A percentile compares a stretch with the other conserved stretches of the same genome.
These are phyloP conservation scores for Saussurea involucrata DNA, from an alignment of 129 eudicot species.

Conservation along the genomic window DNA sequence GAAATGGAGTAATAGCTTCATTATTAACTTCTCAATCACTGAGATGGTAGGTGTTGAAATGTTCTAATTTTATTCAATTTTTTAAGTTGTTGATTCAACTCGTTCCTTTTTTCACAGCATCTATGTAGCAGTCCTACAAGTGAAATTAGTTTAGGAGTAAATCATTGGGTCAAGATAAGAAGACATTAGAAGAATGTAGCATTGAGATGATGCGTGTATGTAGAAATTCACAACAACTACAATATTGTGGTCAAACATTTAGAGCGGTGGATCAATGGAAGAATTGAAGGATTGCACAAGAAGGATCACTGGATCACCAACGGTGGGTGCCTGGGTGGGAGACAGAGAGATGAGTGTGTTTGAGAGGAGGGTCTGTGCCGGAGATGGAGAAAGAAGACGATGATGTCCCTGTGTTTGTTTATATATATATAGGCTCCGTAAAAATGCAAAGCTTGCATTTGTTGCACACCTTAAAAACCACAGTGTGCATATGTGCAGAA, in stretches of 20 bases:
- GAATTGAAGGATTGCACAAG: too few relatives aligned
- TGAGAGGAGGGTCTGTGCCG: too few relatives aligned
- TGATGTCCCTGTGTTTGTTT: too few relatives aligned
- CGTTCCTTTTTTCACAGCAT: slow-evolving; percentile 27
- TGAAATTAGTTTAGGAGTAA: slow-evolving; percentile 44
- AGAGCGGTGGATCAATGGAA: too few relatives aligned
- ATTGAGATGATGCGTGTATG: slow-evolving; percentile 46
- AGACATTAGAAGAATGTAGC: slow-evolving; percentile 31
- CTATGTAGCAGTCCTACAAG: slow-evolving; percentile 54
- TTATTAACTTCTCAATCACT: slow-evolving; percentile 68
- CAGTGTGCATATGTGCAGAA: too few relatives aligned
- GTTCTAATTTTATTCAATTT: not conserved
- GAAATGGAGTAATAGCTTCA: slow-evolving; percentile 84
- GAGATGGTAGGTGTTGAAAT: slow-evolving; percentile 48
- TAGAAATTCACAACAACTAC: slow-evolving; percentile 62
- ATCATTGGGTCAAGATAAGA: slow-evolving; percentile 40
- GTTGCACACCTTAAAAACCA: too few relatives aligned
- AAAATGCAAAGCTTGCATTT: too few relatives aligned
- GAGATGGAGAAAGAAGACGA: too few relatives aligned
- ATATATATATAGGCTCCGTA: too few relatives aligned
- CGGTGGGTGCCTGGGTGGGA: too few relatives aligned
- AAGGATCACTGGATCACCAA: too few relatives aligned
- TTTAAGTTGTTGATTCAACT: slow-evolving; percentile 5
- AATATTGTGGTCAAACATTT: slow-evolving; percentile 29
- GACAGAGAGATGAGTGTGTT: too few relatives aligned